Conservation (phyloP, 192 early-diverging fungal species). For the Entomortierella parvispora region DNA sequence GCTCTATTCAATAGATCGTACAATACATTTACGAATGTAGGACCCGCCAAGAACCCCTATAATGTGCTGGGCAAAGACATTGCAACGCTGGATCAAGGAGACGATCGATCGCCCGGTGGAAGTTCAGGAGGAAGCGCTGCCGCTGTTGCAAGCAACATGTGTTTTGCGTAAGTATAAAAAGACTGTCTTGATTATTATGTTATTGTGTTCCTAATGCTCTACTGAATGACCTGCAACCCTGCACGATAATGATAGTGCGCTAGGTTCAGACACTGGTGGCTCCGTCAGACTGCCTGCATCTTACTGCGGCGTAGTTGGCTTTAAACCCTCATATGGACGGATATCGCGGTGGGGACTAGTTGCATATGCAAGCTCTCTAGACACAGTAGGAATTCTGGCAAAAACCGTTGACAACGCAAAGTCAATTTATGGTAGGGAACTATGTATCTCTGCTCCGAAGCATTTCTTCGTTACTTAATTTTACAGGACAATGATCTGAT, state of each 20-base stretch:
- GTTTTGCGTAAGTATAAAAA: conserved; percentile 72
- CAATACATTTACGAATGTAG: conserved; percentile 23
- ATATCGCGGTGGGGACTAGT: conserved; percentile 87
- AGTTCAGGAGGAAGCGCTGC: conserved; percentile 94
- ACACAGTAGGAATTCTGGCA: conserved; percentile 87
- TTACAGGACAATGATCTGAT: too few relatives aligned
- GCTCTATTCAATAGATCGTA: conserved; percentile 26
- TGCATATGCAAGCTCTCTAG: conserved; percentile 87
- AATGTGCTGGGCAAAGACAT: conserved; percentile 2
- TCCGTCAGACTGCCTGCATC: conserved; percentile 93
- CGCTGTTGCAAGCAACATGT: conserved; percentile 86
- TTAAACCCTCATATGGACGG: conserved; percentile 92
- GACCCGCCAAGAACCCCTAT: conserved; percentile 44
- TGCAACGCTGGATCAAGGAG: conserved; percentile 9
- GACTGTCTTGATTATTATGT: too few relatives aligned
- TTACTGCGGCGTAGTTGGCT: conserved; percentile 93
- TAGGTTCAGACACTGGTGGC: conserved; percentile 96
- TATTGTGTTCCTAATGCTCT: too few relatives aligned
- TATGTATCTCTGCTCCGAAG: too few relatives aligned
- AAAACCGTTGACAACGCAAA: conserved; percentile 65
- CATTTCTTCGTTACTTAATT: too few relatives aligned
- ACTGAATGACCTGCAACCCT: not conserved
- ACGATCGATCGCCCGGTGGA: conserved; percentile 77
- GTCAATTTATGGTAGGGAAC: conserved; percentile 69
- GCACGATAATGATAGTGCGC: conserved; percentile 58